Base-by-base conservation (phyloP, 371 early-diverging fungal genomes). In the Rhizopus arrhizus region DNA sequence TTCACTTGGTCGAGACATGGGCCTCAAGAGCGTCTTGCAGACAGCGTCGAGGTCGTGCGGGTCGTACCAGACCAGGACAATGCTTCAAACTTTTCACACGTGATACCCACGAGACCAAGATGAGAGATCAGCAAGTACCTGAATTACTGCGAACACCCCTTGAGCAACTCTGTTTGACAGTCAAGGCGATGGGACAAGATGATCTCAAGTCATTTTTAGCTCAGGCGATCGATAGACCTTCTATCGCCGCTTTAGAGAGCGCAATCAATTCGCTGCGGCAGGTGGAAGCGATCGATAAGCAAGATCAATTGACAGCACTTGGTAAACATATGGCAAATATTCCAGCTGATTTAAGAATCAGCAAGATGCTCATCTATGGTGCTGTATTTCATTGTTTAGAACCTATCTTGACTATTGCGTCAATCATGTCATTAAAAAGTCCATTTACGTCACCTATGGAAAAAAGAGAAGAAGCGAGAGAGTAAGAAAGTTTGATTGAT, bases 11-110 rank as follows among this genome's bases (percentile, higher is more conserved):
- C 0, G 81, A 78, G 38, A 76, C 78, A 16, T 78, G 51, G 80
- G 93, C 63, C 8, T 84, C 89, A 29, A 78, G 86, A 53, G 94
- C 96, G 3, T 93, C 91, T n/a, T 91, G 91, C 28, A 79, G 84
- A 47, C 98, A 98, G 72, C 87, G 98, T 15, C 79, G 89, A 13
- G 99, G 99, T 61, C 86, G 98, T 62, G 96, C 97, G 0, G 99
- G 99, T 58, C 84, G 98, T 65, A 89, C 92, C 9, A 77, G 88
- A 40, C 84, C 85, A 1, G 98, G 98, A n/a, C 69, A 88, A 33
- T 89, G 90, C 47, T 92, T 85, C 66, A 86, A 88, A 54, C 61
- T 94, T 50, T 86, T 88, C 56, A 80, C 87, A 3, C 66, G 70
- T 31, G 64, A 77, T 8, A 78, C 71, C 0, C 84, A 86, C 46